Evolutionary conservation across 2,329 filamentous ascomycete species (phyloP).

Genomic region (Ascochyta fabae): DNA sequence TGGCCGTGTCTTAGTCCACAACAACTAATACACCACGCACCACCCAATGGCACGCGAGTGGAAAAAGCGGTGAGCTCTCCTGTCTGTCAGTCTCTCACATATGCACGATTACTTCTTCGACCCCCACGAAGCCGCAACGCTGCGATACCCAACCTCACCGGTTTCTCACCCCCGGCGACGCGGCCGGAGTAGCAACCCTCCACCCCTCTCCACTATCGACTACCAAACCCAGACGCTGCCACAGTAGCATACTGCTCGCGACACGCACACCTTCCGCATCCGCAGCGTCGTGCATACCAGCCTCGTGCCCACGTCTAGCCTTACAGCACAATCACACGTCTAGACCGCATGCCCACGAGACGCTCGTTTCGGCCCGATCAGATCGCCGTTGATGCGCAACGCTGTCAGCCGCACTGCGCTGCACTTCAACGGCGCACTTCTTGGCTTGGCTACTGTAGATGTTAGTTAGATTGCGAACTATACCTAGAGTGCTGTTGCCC

Average conservation of each 20-base stretch:
- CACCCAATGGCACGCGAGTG: neutral
- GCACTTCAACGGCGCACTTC: too few relatives aligned
- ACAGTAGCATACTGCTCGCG: neutral
- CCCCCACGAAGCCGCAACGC: neutral
- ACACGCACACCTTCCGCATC: slow-evolving; percentile 1
- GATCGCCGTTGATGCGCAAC: too few relatives aligned
- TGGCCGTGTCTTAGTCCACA: slow-evolving; percentile 1
- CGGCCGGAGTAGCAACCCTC: neutral
- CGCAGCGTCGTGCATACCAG: slow-evolving; percentile 4
- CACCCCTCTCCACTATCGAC: neutral
- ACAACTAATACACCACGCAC: neutral
- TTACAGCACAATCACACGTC: neutral
- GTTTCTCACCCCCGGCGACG: slow-evolving; percentile 11
- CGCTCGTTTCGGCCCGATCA: too few relatives aligned
- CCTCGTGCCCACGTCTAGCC: neutral
- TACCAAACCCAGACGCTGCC: neutral
- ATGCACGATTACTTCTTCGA: neutral
- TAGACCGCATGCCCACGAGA: slow-evolving; percentile 11
- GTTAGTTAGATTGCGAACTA: fast-evolving
- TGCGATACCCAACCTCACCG: slow-evolving; percentile 4
- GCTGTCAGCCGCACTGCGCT: too few relatives aligned
- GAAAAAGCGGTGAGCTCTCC: slow-evolving; percentile 14
- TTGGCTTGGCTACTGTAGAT: too few relatives aligned
- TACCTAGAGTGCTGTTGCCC: too few relatives aligned
- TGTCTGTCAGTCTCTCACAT: neutral